These are phyloP conservation scores for Arbutus unedo DNA, from an alignment of 148 eudicot species.

Conservation along the genomic window DNA sequence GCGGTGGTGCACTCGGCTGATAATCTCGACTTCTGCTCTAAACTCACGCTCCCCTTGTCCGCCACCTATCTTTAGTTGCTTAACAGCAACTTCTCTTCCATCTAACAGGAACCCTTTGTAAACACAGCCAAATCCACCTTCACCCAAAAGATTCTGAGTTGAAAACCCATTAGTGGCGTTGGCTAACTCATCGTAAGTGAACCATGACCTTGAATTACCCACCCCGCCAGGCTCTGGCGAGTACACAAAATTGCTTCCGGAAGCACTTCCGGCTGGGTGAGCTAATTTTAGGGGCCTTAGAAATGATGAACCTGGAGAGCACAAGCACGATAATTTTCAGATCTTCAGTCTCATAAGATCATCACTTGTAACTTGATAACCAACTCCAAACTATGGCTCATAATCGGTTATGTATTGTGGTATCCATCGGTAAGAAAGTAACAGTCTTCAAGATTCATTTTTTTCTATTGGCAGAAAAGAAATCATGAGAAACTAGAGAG, in stretches of 20 bases:
- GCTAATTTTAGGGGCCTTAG: conserved; percentile 34
- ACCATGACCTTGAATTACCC: conserved; percentile 62
- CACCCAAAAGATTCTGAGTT: conserved; percentile 62
- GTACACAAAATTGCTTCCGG: conserved; percentile 43
- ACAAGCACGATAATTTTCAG: background rate
- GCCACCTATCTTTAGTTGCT: conserved; percentile 79
- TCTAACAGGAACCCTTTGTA: conserved; percentile 75
- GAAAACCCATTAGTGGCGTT: conserved; percentile 77
- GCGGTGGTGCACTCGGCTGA: conserved; percentile 92
- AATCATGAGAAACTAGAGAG: background rate
- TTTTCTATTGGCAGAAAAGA: background rate
- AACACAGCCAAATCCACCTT: conserved; percentile 95
- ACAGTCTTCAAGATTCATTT: background rate
- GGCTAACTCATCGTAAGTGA: conserved; percentile 71
- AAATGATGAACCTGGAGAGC: conserved; percentile 42
- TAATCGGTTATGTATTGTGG: background rate
- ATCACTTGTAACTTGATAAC: background rate
- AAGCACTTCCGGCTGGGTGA: conserved; percentile 33
- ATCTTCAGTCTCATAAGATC: background rate
- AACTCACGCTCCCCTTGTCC: conserved; percentile 98
- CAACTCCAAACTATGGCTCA: conserved; percentile 1
- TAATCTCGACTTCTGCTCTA: conserved; percentile 94
- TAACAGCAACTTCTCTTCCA: conserved; percentile 91
- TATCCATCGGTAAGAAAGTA: background rate
- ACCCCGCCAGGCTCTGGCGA: conserved; percentile 54